phyloP scores from a whole-genome alignment of 108 stramenopile genomes.

The Schizochytrium sp. region DNA sequence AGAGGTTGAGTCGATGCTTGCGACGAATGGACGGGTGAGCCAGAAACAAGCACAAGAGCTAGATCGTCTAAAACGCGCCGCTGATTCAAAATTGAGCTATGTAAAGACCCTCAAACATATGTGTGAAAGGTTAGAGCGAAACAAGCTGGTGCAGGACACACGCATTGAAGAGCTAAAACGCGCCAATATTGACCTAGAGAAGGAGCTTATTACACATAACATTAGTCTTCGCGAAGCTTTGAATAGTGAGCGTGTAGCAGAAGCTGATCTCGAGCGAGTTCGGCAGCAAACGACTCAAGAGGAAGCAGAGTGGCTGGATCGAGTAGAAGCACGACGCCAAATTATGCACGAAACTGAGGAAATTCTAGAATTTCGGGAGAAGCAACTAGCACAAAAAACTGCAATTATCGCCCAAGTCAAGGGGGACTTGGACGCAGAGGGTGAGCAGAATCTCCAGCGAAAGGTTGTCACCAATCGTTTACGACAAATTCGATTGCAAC shows the following conservation, averaged over 20 bases:
- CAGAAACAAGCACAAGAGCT: slow-evolving; percentile 50
- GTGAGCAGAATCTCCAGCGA: slow-evolving; percentile 49
- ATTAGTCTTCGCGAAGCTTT: slow-evolving; percentile 40
- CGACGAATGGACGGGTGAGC: background rate
- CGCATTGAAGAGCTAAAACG: slow-evolving; percentile 34
- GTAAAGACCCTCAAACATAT: background rate
- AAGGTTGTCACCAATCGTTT: slow-evolving; percentile 48
- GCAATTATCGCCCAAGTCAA: slow-evolving; percentile 50
- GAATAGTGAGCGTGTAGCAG: slow-evolving; percentile 33
- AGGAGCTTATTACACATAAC: background rate
- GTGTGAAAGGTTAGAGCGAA: slow-evolving; percentile 2
- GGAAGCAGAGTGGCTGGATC: slow-evolving; percentile 42
- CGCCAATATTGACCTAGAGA: background rate
- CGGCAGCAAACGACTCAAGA: background rate
- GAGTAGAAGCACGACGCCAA: background rate
- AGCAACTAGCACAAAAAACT: slow-evolving; percentile 28
- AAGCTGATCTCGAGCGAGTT: background rate
- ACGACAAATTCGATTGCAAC: slow-evolving; percentile 11
- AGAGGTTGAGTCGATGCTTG: background rate
- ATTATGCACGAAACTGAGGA: slow-evolving; percentile 27
- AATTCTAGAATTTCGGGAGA: slow-evolving; percentile 2
- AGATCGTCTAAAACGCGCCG: background rate
- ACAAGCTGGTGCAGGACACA: slow-evolving; percentile 55
- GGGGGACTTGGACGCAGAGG: slow-evolving; percentile 55
- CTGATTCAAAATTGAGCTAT: background rate